Evolutionary conservation across 164 flowering plant species (phyloP).

Genomic region (Chimonanthus praecox): DNA sequence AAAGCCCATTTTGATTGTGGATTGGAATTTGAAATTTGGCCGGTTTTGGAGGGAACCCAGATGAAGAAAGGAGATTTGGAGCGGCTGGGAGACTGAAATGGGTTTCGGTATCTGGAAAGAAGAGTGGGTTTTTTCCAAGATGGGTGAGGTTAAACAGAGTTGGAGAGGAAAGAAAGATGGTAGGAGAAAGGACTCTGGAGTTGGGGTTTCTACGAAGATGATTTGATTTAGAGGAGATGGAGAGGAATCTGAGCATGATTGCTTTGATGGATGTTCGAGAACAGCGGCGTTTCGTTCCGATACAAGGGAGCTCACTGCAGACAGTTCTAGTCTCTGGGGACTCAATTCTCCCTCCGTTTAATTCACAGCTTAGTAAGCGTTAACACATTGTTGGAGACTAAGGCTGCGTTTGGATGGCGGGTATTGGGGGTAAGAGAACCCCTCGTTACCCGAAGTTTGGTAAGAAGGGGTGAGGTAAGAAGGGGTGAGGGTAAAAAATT

Average conservation of each 20-base stretch:
- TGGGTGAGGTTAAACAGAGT: background rate
- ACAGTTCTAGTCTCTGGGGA: too few relatives aligned
- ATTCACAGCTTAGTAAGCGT: too few relatives aligned
- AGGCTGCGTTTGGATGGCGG: too few relatives aligned
- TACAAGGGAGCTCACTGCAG: background rate
- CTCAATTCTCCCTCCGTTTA: too few relatives aligned
- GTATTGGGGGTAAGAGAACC: too few relatives aligned
- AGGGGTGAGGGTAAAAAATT: too few relatives aligned
- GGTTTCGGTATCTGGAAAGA: background rate
- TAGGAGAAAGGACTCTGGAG: background rate
- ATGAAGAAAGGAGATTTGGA: background rate
- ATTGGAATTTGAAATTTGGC: slow-evolving; percentile 3
- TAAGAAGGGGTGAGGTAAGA: too few relatives aligned
- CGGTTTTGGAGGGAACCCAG: slow-evolving; percentile 21
- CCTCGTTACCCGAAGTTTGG: too few relatives aligned
- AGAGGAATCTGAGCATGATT: slow-evolving; percentile 26
- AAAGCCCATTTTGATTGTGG: slow-evolving; percentile 20
- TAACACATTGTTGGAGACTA: too few relatives aligned
- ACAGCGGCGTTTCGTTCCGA: background rate
- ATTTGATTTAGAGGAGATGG: slow-evolving; percentile 20
- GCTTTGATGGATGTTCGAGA: background rate
- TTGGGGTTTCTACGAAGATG: slow-evolving; percentile 6
- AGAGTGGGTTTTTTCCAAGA: background rate
- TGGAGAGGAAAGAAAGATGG: slow-evolving; percentile 1
- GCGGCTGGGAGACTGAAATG: slow-evolving; percentile 1